phyloP scores from a whole-genome alignment of 179 eudicot species.

The Beta macrorhiza region DNA sequence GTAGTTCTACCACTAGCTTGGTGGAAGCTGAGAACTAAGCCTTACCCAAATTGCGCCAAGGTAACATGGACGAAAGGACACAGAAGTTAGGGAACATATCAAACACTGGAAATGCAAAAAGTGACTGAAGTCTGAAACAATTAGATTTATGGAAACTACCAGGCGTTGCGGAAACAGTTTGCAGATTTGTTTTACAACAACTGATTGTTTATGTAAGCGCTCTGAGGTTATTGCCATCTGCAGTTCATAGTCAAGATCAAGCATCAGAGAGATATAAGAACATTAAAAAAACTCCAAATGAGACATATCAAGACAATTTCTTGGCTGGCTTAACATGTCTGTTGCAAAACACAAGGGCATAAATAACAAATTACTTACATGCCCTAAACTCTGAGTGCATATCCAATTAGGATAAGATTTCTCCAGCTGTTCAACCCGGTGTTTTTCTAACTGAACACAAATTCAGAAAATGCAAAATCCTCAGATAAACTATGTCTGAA shows the following conservation, averaged over 20 bases:
- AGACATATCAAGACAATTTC: neutral
- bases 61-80: neutral
- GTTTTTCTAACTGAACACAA: slow-evolving; percentile 69
- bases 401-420: slow-evolving; percentile 87
- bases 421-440: slow-evolving; percentile 79
- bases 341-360: neutral
- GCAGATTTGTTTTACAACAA: slow-evolving; percentile 87
- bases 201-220: slow-evolving; percentile 88
- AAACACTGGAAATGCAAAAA: neutral
- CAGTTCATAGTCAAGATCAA: slow-evolving; percentile 31
- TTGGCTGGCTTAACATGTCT: too few relatives aligned
- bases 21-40: neutral
- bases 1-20: neutral
- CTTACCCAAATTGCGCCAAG: neutral
- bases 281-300: neutral
- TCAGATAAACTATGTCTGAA: neutral
- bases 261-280: slow-evolving; percentile 22
- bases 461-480: slow-evolving; percentile 5
- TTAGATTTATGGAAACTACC: slow-evolving; percentile 42
- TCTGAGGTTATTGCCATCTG: slow-evolving; percentile 98
- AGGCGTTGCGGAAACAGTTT: slow-evolving; percentile 89
- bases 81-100: neutral
- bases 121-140: neutral
- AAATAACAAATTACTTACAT: slow-evolving; percentile 47
- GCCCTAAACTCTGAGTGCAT: slow-evolving; percentile 84